phyloP scores from a whole-genome alignment of 306 rosid genomes.

The Biancaea sappan region DNA sequence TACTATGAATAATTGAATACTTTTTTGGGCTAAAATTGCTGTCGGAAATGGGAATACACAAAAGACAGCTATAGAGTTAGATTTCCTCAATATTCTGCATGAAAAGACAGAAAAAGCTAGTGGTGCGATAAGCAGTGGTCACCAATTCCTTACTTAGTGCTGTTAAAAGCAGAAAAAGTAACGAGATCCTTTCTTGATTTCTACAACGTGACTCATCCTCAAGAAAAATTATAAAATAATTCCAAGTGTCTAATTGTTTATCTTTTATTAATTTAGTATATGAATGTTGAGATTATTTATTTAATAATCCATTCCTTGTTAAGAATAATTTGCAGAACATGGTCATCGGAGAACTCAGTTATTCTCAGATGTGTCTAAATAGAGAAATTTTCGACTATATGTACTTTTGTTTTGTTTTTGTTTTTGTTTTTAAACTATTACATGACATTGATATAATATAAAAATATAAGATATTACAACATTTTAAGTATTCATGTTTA shows the following conservation, averaged over 20 bases:
- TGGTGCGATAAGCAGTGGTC: slow-evolving; percentile 3
- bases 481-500: too few species aligned
- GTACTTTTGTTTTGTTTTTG: too few species aligned
- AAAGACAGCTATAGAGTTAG: background rate
- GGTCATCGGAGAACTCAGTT: slow-evolving; percentile 13
- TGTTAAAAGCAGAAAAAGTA: slow-evolving; percentile 27
- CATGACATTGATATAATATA: too few species aligned
- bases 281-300: background rate
- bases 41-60: background rate
- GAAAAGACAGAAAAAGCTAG: slow-evolving; percentile 35
- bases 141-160: slow-evolving; percentile 38
- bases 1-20: background rate
- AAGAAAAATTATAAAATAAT: background rate
- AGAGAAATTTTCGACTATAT: too few species aligned
- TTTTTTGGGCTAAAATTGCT: background rate
- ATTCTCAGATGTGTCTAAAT: background rate
- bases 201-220: background rate
- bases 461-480: too few species aligned
- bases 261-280: background rate
- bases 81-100: slow-evolving; percentile 21
- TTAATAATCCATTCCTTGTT: background rate
- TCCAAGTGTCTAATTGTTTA: too few species aligned
- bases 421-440: too few species aligned
- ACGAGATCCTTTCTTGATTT: slow-evolving; percentile 20
- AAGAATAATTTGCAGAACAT: background rate